These are phyloP conservation scores for Ustilago sp. DNA, from an alignment of 1,284 basidiomycete genomes.

Conservation along the genomic window DNA sequence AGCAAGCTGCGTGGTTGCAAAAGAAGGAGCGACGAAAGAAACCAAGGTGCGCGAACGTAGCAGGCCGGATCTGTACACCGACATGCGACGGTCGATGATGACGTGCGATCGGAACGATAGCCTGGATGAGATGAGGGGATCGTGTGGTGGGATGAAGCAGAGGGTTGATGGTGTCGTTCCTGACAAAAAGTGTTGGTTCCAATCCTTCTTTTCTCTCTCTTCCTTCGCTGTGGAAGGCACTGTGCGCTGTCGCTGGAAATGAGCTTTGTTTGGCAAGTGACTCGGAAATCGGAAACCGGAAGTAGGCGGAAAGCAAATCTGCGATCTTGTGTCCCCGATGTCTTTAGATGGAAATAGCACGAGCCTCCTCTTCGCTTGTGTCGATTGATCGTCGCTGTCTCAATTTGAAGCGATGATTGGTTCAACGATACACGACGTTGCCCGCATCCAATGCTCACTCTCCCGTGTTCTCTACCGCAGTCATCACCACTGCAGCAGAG, in stretches of 20 bases:
- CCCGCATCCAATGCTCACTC: conserved; percentile 7
- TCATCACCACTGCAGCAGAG: conserved; percentile 1
- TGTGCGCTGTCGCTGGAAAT: not conserved
- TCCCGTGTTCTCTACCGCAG: not conserved
- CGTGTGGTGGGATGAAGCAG: not conserved
- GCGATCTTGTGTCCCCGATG: too few relatives aligned
- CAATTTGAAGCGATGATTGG: conserved; percentile 13
- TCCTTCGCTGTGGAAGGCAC: conserved; percentile 7
- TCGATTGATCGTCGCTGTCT: conserved; percentile 1
- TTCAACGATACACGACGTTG: conserved; percentile 4
- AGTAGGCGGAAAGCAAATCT: not conserved
- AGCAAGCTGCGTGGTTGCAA: not conserved
- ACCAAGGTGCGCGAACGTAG: conserved; percentile 15
- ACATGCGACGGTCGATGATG: conserved; percentile 27
- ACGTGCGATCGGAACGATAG: not conserved
- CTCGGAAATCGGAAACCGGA: conserved; percentile 32
- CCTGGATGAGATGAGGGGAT: not conserved
- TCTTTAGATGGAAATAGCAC: conserved; percentile 8
- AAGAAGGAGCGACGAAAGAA: conserved; percentile 18
- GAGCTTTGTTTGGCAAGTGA: conserved; percentile 10
- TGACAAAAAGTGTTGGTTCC: conserved; percentile 10
- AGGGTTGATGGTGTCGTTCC: not conserved
- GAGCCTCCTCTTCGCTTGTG: conserved; percentile 8
- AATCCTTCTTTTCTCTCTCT: conserved; percentile 7
- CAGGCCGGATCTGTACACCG: conserved; percentile 21